Evolutionary conservation across 805 yeast genomes (phyloP).

Genomic region (Candida patagonica): DNA sequence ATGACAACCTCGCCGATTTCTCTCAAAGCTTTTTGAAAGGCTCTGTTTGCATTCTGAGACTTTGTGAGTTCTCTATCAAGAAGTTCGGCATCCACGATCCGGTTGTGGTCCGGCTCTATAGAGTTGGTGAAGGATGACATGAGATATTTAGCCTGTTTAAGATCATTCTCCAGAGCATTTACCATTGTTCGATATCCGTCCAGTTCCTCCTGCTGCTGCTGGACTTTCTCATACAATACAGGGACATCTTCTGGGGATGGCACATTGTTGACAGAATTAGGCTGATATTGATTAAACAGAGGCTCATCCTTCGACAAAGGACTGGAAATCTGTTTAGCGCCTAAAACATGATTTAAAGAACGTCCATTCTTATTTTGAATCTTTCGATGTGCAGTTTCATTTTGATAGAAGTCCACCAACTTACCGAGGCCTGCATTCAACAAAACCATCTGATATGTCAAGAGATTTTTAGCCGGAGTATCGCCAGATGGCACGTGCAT

Average conservation of each 20-base stretch:
- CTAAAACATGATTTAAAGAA: neutral
- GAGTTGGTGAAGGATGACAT: conserved; percentile 26
- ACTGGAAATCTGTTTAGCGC: neutral
- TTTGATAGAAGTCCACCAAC: neutral
- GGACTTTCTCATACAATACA: conserved; percentile 24
- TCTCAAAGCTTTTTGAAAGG: conserved; percentile 55
- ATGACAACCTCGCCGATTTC: conserved; percentile 83
- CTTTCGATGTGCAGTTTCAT: too few relatives aligned
- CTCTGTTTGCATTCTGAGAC: conserved; percentile 50
- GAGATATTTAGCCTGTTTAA: conserved; percentile 26
- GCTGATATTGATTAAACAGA: neutral
- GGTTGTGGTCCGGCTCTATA: conserved; percentile 23
- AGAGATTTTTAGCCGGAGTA: conserved; percentile 16
- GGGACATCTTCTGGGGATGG: conserved; percentile 6
- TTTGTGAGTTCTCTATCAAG: conserved; percentile 31
- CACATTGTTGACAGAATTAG: conserved; percentile 2
- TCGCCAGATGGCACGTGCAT: conserved; percentile 16
- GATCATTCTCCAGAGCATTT: conserved; percentile 24
- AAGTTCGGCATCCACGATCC: conserved; percentile 24
- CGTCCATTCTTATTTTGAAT: neutral
- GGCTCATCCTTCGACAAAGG: neutral
- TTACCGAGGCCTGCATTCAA: conserved; percentile 3
- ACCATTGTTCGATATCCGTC: conserved; percentile 28
- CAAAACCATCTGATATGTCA: conserved; percentile 12
- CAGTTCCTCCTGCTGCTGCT: conserved; percentile 28